These are phyloP conservation scores for cucumber (Cucumis sativus) DNA, from an alignment of 306 rosid genomes.

Conservation along the genomic window DNA sequence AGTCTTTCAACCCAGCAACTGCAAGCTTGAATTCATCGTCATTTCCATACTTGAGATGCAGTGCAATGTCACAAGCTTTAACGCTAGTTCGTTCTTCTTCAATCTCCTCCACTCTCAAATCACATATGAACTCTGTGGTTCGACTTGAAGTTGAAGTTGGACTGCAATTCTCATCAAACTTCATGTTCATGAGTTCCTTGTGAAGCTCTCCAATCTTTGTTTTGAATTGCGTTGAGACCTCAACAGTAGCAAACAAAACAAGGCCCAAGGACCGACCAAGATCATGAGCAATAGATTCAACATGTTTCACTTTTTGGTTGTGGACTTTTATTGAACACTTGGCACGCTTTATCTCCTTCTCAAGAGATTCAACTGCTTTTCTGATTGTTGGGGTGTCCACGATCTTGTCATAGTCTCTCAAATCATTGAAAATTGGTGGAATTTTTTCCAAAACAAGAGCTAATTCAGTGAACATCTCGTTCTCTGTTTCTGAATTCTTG, in stretches of 20 bases:
- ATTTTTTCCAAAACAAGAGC: constrained; percentile 40
- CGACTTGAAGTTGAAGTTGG: constrained; percentile 39
- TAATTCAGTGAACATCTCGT: constrained; percentile 32
- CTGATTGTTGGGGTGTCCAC: constrained; percentile 38
- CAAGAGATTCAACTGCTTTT: constrained; percentile 69
- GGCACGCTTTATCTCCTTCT: constrained; percentile 41
- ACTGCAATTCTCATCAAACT: constrained; percentile 29
- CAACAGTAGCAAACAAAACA: constrained; percentile 48
- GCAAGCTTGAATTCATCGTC: constrained; percentile 55
- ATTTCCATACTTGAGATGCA: constrained; percentile 58
- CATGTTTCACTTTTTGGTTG: constrained; percentile 31
- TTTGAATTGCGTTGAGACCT: constrained; percentile 41
- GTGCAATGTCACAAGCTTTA: constrained; percentile 34
- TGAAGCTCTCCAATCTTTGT: constrained; percentile 38
- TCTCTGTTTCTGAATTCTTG: constrained; percentile 28
- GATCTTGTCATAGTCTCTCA: constrained; percentile 27
- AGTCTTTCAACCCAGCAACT: constrained; percentile 38
- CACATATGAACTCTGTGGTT: constrained; percentile 27
- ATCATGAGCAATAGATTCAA: constrained; percentile 54
- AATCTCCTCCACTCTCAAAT: constrained; percentile 35
- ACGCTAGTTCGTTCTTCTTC: constrained; percentile 32
- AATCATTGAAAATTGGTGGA: constrained; percentile 39
- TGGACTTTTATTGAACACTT: constrained; percentile 26
- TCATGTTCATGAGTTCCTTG: constrained; percentile 44
- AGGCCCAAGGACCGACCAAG: constrained; percentile 74